Percentiles rank a stretch among this genome's conserved stretches.
phyloP scores from a whole-genome alignment of 306 rosid species.

The Trichosanthes truncata region DNA sequence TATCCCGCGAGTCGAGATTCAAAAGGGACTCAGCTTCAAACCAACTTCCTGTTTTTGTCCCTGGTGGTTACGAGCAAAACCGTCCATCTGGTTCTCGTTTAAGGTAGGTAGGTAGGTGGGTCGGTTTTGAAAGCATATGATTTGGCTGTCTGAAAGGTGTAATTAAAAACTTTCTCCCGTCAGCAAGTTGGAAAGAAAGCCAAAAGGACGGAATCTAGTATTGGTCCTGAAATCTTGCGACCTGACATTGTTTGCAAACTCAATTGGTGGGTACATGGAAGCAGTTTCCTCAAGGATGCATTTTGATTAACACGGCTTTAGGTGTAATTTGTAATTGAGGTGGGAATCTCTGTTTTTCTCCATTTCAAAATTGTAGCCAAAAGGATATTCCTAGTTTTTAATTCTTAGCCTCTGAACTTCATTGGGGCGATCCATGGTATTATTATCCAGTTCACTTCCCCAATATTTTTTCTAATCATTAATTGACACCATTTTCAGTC shows the following conservation, averaged over 20 bases:
- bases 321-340: conserved; percentile 31
- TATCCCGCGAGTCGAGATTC: conserved; percentile 62
- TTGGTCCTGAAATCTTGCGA: conserved; percentile 12
- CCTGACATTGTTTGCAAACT: conserved; percentile 6
- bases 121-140: background rate
- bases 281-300: conserved; percentile 18
- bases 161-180: conserved; percentile 2
- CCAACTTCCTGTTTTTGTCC: conserved; percentile 93
- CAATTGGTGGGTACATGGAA: background rate
- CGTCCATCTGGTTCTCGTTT: conserved; percentile 45
- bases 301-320: conserved; percentile 16
- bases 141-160: conserved; percentile 11
- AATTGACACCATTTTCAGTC: background rate
- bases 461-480: background rate
- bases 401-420: conserved; percentile 1
- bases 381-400: conserved; percentile 4
- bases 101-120: conserved; percentile 17
- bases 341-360: conserved; percentile 1
- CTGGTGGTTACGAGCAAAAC: conserved; percentile 51
- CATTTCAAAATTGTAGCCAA: conserved; percentile 15
- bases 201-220: conserved; percentile 1
- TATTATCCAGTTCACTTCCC: background rate
- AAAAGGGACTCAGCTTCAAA: conserved; percentile 70
- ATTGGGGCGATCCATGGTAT: background rate
- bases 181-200: background rate